Evolutionary conservation across 2,329 filamentous ascomycete species (phyloP).

Genomic region (Fusarium ramigenum): DNA sequence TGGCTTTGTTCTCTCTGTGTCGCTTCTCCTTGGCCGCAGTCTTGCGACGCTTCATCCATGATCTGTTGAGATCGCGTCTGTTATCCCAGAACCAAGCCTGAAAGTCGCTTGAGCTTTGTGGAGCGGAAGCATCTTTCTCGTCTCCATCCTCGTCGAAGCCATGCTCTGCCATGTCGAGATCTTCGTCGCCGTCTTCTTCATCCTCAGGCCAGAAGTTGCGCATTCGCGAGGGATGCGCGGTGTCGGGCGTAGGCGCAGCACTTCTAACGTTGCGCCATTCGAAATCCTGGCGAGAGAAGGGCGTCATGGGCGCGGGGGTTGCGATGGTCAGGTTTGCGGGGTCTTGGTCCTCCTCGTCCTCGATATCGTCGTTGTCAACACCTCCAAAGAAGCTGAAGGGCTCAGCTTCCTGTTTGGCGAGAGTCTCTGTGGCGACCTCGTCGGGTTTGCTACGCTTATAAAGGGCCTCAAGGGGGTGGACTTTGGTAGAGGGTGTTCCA

Average conservation of each 20-base stretch:
- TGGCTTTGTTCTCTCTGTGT: constrained; percentile 70
- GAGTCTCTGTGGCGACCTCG: constrained; percentile 47
- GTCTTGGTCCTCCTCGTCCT: constrained; percentile 61
- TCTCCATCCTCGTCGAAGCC: constrained; percentile 43
- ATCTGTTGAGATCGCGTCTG: constrained; percentile 69
- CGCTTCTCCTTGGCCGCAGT: constrained; percentile 72
- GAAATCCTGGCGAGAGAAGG: constrained; percentile 82
- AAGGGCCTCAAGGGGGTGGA: constrained; percentile 90
- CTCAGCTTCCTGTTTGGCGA: constrained; percentile 58
- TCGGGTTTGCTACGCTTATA: constrained; percentile 77
- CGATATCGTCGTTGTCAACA: constrained; percentile 56
- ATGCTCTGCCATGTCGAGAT: constrained; percentile 44
- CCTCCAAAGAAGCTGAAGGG: constrained; percentile 81
- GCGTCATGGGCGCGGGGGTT: constrained; percentile 74
- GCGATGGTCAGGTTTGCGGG: constrained; percentile 50
- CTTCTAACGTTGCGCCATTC: constrained; percentile 80
- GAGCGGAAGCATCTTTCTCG: constrained; percentile 34
- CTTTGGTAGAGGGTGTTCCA: constrained; percentile 56
- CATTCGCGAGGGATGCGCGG: constrained; percentile 75
- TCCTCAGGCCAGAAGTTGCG: constrained; percentile 66
- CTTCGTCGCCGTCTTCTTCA: constrained; percentile 49
- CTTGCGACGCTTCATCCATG: constrained; percentile 73
- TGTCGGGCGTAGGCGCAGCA: constrained; percentile 94
- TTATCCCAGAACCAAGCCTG: constrained; percentile 76
- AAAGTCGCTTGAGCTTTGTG: constrained; percentile 59